Evolutionary conservation across 176 grass and related monocot genomes (phyloP), one percentile per base, ranked within the genome.

Genomic region (maize (Zea mays)): DNA sequence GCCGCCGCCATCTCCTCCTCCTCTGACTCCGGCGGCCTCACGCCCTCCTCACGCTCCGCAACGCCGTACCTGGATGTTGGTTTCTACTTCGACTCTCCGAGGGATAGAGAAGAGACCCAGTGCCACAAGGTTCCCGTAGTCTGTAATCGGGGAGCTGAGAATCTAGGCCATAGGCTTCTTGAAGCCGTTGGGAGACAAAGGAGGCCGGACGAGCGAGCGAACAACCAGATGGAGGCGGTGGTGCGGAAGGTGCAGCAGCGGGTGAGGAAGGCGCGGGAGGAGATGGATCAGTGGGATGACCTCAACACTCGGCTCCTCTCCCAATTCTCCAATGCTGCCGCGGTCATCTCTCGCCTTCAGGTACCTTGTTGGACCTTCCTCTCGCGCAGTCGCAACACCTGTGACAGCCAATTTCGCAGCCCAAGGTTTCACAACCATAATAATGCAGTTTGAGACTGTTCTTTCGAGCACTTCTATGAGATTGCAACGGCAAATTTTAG

Each of bases 171-270:
- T 49, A 49, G 47, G 0, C 0, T 49, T 49, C 47, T 5, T 15
- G 13, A 51, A 51, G 1, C 48, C 13, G 15, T 52, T 52, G 5
- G 5, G 50, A 5, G 50, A n/a, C 16, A 54, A 14, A 1, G 51
- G 17, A 55, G n/a, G 52, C 52, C 7, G 16, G 17, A 55, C 16
- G 17, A 55, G 17, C 6, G 17, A 55, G 52, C 52, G 17, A 55
- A 55, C 52, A 55, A 56, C 17, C 15, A 15, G 50, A 91, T 91
- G 89, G 91, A 97, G 70, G 63, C 82, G 1, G 41, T 82, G 13
- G 77, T 97, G 65, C 90, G 82, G 72, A 97, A 91, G 78, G 71
- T 88, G 79, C 94, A 93, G 72, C 86, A 90, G 65, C 84, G 82
- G 62, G 82, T 90, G 71, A 91, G 82, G 69, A 86, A 72, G 67